Conservation (phyloP, 169 alveolate genomes). For the Plasmodium yoelii region DNA sequence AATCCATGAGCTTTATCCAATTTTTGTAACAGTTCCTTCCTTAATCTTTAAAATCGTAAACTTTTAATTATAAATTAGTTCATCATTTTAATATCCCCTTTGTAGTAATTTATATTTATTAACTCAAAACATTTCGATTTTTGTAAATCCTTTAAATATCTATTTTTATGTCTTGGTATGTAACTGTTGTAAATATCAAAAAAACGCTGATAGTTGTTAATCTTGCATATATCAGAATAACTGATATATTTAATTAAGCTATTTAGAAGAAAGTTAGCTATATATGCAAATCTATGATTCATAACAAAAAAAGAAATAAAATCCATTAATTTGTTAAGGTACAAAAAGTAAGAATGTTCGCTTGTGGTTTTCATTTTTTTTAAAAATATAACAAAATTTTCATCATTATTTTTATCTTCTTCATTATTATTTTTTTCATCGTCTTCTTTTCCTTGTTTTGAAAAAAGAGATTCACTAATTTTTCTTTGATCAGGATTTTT, state of each 20-base stretch:
- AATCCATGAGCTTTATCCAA: not conserved
- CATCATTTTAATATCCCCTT: slow-evolving; percentile 76
- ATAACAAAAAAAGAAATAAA: slow-evolving; percentile 60
- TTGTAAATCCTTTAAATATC: slow-evolving; percentile 66
- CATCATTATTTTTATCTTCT: slow-evolving; percentile 51
- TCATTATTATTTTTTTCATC: slow-evolving; percentile 7
- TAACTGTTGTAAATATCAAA: slow-evolving; percentile 71
- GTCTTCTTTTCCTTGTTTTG: not conserved
- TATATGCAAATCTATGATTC: slow-evolving; percentile 73
- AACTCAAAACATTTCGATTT: slow-evolving; percentile 73
- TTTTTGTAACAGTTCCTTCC: no score
- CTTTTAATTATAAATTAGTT: not conserved
- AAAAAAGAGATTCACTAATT: not conserved
- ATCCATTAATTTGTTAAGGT: slow-evolving; percentile 69
- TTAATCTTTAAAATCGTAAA: not conserved
- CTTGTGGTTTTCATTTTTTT: slow-evolving; percentile 58
- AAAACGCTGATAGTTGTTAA: slow-evolving; percentile 67
- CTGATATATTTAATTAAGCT: slow-evolving; percentile 65
- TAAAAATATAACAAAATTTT: slow-evolving; percentile 69
- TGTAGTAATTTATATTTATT: slow-evolving; percentile 65
- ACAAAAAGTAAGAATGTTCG: slow-evolving; percentile 71
- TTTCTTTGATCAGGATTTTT: not conserved
- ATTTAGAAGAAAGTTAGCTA: slow-evolving; percentile 61
- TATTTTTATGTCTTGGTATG: slow-evolving; percentile 67
- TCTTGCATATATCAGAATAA: slow-evolving; percentile 66